phyloP scores from a whole-genome alignment of 108 stramenopile genomes.

The Discostella stelligeroides region DNA sequence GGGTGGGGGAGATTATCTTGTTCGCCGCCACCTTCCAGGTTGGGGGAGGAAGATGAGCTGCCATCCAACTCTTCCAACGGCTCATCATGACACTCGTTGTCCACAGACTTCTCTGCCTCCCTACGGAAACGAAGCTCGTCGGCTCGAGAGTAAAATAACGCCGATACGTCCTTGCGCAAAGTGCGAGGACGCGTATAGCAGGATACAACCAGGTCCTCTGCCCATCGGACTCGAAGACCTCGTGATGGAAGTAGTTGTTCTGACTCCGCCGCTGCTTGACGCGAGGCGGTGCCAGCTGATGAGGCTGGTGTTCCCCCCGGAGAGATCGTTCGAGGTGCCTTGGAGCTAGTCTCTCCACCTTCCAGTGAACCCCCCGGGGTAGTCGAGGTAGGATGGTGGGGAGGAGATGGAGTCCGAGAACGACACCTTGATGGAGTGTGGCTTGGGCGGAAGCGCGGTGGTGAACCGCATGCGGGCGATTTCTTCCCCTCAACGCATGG shows the following conservation, averaged over 20 bases:
- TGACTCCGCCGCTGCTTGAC: neutral
- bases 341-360: too few relatives aligned
- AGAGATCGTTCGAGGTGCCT: constrained; percentile 29
- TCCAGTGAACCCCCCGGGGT: too few relatives aligned
- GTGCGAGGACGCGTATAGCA: constrained; percentile 39
- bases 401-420: constrained; percentile 22
- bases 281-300: constrained; percentile 14
- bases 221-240: constrained; percentile 43
- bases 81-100: too few relatives aligned
- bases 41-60: too few relatives aligned
- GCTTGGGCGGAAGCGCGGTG: constrained; percentile 19
- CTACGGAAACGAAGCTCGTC: constrained; percentile 45
- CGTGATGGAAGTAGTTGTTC: too few relatives aligned
- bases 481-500: neutral
- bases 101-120: constrained; percentile 42
- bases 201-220: constrained; percentile 6
- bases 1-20: too few relatives aligned
- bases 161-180: constrained; percentile 25
- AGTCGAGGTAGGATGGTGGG: constrained; percentile 5
- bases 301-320: constrained; percentile 33
- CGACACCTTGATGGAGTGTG: constrained; percentile 17
- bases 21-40: neutral
- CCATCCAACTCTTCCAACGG: too few relatives aligned
- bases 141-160: constrained; percentile 41
- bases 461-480: constrained; percentile 29